Evolutionary conservation across 257 asterid genomes (phyloP).

Genomic region (Hygrophila difformis): DNA sequence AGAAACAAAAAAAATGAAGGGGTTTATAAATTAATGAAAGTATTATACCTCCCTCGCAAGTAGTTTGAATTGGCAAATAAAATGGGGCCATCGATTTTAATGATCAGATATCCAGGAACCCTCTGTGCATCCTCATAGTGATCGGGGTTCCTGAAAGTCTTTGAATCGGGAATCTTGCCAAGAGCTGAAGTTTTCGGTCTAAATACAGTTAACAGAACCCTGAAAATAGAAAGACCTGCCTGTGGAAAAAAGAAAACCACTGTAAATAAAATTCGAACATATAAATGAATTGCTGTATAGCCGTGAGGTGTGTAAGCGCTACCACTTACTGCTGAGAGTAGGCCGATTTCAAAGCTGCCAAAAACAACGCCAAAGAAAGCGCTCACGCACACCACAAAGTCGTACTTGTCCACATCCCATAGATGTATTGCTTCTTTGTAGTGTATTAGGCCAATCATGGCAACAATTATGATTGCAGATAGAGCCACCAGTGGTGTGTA

Average conservation of each 20-base stretch:
- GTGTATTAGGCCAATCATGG: constrained; percentile 93
- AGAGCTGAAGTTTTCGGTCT: constrained; percentile 69
- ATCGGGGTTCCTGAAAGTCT: constrained; percentile 48
- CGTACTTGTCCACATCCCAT: constrained; percentile 81
- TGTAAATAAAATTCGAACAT: no score
- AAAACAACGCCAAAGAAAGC: constrained; percentile 84
- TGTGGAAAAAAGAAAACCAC: constrained; percentile 14
- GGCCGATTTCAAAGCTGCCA: constrained; percentile 64
- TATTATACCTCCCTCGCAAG: constrained; percentile 64
- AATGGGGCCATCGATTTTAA: constrained; percentile 73
- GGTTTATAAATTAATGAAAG: no score
- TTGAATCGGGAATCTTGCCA: constrained; percentile 65
- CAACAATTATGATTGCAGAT: constrained; percentile 69
- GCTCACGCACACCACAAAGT: constrained; percentile 73
- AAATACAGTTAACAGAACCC: constrained; percentile 58
- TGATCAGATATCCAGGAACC: constrained; percentile 57
- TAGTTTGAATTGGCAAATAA: constrained; percentile 81
- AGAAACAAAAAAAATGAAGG: background rate
- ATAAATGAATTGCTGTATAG: no score
- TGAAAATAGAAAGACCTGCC: constrained; percentile 56
- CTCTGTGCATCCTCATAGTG: constrained; percentile 46
- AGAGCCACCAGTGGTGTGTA: constrained; percentile 89
- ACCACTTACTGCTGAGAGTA: constrained; percentile 57
- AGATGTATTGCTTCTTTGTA: constrained; percentile 85
- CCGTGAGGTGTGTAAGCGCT: no score